These are phyloP conservation scores for Linnemannia schmuckeri DNA, from an alignment of 192 early-diverging fungal genomes.

Conservation along the genomic window DNA sequence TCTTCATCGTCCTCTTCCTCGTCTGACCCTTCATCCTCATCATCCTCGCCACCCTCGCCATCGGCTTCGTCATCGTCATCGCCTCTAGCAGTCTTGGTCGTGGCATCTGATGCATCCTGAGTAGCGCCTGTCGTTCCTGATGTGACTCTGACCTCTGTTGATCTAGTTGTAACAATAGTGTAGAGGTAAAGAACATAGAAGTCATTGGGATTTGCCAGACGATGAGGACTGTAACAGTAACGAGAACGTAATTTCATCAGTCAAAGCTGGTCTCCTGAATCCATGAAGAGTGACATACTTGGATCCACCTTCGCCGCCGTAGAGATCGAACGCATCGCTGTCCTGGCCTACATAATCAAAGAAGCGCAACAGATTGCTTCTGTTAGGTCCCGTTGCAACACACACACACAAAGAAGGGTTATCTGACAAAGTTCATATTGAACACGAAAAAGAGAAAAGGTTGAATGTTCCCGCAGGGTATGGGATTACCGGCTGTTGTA, in stretches of 20 bases:
- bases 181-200: not conserved
- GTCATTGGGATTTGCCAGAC: not conserved
- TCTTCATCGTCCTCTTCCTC: conserved; percentile 67
- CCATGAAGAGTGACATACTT: conserved; percentile 17
- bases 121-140: conserved; percentile 17
- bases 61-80: not conserved
- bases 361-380: not conserved
- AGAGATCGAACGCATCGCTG: conserved; percentile 50
- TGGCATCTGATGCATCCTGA: conserved; percentile 3
- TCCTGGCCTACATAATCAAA: conserved; percentile 23
- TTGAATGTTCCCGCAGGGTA: too few relatives aligned
- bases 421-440: not conserved
- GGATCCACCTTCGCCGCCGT: conserved; percentile 39
- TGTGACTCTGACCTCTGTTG: conserved; percentile 24
- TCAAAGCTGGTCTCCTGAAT: not conserved
- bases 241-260: not conserved
- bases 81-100: not conserved
- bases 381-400: not conserved
- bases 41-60: conserved; percentile 20
- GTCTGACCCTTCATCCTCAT: conserved; percentile 45
- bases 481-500: conserved; percentile 15
- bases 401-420: too few relatives aligned
- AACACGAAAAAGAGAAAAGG: not conserved
- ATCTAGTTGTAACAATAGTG: not conserved
- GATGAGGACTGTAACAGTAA: not conserved